Evolutionary conservation across 495 filamentous ascomycete species (phyloP).

Genomic region (Paragyromitra xinjiangensis): DNA sequence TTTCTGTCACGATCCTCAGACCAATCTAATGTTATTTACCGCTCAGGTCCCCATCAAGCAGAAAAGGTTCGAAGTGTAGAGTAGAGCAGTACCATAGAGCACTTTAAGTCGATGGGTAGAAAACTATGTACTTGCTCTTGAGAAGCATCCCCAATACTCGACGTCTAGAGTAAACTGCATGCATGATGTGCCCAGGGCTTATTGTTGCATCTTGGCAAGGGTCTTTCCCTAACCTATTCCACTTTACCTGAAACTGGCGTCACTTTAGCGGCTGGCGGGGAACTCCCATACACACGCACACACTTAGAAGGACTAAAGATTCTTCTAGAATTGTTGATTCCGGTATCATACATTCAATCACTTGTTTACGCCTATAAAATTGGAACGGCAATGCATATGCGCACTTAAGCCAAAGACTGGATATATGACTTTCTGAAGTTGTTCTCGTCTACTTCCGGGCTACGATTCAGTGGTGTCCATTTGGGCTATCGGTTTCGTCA

Average conservation of each 20-base stretch:
- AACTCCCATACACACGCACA: not conserved
- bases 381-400: constrained; percentile 8
- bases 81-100: not conserved
- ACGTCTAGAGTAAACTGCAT: constrained; percentile 23
- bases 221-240: constrained; percentile 1
- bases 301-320: constrained; percentile 10
- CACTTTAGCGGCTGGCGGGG: constrained; percentile 27
- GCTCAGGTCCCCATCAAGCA: not conserved
- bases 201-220: constrained; percentile 19
- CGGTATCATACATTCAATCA: constrained; percentile 2
- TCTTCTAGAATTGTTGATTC: constrained; percentile 32
- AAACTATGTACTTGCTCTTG: not conserved
- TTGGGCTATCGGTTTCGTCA: constrained; percentile 67
- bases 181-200: constrained; percentile 26
- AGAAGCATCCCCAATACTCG: constrained; percentile 15
- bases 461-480: constrained; percentile 93
- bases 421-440: constrained; percentile 79
- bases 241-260: constrained; percentile 30
- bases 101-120: not conserved
- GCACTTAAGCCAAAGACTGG: constrained; percentile 53
- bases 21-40: not conserved
- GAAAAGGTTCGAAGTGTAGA: not conserved
- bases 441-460: constrained; percentile 79
- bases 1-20: not conserved
- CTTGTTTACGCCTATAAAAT: not conserved